These are phyloP conservation scores for Chamaecrista fasciculata DNA, from an alignment of 306 rosid species.

Conservation along the genomic window DNA sequence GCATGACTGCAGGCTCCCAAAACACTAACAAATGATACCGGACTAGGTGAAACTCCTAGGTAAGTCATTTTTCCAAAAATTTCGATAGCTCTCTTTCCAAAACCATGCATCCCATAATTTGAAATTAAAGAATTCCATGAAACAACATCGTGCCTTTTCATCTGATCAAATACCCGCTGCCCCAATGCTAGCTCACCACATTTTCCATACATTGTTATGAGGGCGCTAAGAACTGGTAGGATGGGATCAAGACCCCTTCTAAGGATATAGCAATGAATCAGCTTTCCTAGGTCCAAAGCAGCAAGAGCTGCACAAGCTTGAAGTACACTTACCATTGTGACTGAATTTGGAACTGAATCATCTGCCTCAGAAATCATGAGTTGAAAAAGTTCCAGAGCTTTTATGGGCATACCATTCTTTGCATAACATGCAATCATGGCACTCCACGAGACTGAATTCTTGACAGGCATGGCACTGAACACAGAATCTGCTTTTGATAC, in stretches of 20 bases:
- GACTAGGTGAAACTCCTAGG: constrained; percentile 64
- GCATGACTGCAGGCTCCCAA: constrained; percentile 94
- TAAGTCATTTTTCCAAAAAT: constrained; percentile 65
- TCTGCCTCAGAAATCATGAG: constrained; percentile 60
- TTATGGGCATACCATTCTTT: constrained; percentile 67
- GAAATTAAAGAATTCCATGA: constrained; percentile 88
- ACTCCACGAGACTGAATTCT: constrained; percentile 89
- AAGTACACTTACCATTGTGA: constrained; percentile 94
- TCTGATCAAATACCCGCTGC: constrained; percentile 56
- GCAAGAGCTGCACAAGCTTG: constrained; percentile 84
- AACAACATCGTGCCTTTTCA: constrained; percentile 63
- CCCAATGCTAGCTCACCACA: constrained; percentile 75
- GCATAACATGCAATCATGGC: constrained; percentile 89
- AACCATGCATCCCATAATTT: constrained; percentile 80
- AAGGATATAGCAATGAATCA: constrained; percentile 82
- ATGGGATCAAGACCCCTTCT: constrained; percentile 88
- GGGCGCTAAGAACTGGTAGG: constrained; percentile 72
- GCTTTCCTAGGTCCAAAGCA: constrained; percentile 78
- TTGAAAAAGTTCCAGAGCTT: constrained; percentile 77
- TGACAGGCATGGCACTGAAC: constrained; percentile 61
- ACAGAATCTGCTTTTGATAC: constrained; percentile 62
- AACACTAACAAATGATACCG: constrained; percentile 67
- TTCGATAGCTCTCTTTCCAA: constrained; percentile 68
- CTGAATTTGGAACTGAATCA: constrained; percentile 73
- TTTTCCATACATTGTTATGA: constrained; percentile 80